Percentiles rank a stretch among this genome's conserved stretches.
Evolutionary conservation across 768 basidiomycete species (phyloP).

Genomic region (Trametopsis cervina): DNA sequence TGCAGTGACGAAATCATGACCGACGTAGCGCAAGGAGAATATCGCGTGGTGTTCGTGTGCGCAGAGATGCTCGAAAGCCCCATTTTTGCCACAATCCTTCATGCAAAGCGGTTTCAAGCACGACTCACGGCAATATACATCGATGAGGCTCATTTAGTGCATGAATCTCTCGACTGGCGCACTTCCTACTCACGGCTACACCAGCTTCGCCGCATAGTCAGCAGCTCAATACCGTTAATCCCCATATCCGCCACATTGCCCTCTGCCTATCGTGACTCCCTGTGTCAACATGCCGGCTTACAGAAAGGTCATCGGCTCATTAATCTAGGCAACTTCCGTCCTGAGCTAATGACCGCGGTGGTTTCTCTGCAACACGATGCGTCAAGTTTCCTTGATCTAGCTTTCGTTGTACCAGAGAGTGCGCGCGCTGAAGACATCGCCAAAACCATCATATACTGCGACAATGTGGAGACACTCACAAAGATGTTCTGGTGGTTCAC

Average conservation of each 20-base stretch:
- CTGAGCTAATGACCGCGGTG: background rate
- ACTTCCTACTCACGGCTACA: background rate
- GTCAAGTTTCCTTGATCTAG: background rate
- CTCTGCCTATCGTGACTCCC: background rate
- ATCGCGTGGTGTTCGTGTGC: conserved; percentile 1
- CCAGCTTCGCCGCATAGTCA: background rate
- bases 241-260: background rate
- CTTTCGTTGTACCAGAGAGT: background rate
- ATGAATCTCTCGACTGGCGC: background rate
- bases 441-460: conserved; percentile 1
- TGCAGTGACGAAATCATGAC: background rate
- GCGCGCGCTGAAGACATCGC: background rate
- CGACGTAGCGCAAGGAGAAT: background rate
- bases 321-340: conserved; percentile 1
- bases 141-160: background rate
- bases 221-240: background rate
- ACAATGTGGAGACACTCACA: background rate
- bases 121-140: background rate
- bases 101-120: background rate
- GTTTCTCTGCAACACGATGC: background rate
- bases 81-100: background rate
- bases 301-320: background rate
- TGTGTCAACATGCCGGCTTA: background rate
- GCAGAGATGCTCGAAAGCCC: conserved; percentile 1
- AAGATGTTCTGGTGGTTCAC: conserved; percentile 1